Conservation (phyloP, 768 basidiomycete genomes). For the Leucogyrophana mollusca region DNA sequence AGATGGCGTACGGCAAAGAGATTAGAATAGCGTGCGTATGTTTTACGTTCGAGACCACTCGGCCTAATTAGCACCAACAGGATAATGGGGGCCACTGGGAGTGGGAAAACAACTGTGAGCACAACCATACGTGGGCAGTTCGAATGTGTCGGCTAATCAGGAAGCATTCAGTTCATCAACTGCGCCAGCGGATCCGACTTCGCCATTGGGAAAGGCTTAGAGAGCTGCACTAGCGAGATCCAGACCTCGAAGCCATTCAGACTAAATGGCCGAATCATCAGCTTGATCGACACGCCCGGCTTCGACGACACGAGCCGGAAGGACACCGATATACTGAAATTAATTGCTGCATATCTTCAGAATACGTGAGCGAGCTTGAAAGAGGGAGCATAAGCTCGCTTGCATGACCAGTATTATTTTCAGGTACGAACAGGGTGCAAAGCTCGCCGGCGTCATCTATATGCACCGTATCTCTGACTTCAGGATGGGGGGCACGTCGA, state of each 20-base stretch:
- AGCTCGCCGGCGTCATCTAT: constrained; percentile 42
- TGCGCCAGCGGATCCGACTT: constrained; percentile 47
- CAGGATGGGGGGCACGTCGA: constrained; percentile 39
- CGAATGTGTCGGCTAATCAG: too few species aligned
- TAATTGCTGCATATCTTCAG: constrained; percentile 44
- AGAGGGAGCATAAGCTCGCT: too few species aligned
- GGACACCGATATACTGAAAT: constrained; percentile 49
- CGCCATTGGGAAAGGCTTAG: constrained; percentile 42
- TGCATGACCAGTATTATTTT: too few species aligned
- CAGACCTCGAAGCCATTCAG: constrained; percentile 42
- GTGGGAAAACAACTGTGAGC: constrained; percentile 31
- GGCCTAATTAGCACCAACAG: constrained; percentile 11
- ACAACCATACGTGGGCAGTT: too few species aligned
- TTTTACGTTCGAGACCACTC: neutral
- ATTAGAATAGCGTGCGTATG: constrained; percentile 32
- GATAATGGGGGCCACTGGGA: constrained; percentile 34
- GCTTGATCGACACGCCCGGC: constrained; percentile 60
- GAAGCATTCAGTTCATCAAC: constrained; percentile 48
- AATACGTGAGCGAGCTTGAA: constrained; percentile 33
- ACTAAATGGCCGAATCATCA: constrained; percentile 43
- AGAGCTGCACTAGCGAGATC: constrained; percentile 51
- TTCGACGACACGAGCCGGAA: constrained; percentile 54
- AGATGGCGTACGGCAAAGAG: constrained; percentile 14
- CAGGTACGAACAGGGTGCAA: constrained; percentile 11
- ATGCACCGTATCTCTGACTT: constrained; percentile 43